Conservation (phyloP, 805 yeast species). For the Yarrowia yakushimensis region DNA sequence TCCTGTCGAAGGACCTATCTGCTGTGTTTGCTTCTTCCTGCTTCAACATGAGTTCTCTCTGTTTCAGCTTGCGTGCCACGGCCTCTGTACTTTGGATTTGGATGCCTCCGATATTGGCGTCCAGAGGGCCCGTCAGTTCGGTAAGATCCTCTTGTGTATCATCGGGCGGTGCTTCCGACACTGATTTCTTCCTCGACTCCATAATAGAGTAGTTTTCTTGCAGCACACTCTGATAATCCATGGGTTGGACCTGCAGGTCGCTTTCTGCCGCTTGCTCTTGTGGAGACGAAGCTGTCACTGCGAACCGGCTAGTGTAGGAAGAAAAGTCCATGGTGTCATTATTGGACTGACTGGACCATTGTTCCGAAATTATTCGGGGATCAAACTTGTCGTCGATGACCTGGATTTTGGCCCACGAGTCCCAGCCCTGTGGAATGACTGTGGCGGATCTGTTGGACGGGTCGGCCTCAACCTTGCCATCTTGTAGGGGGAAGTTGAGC, state of each 20-base stretch:
- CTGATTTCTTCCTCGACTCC: conserved; percentile 16
- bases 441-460: conserved; percentile 27
- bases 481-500: conserved; percentile 25
- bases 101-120: conserved; percentile 32
- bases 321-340: not conserved
- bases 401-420: conserved; percentile 35
- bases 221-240: conserved; percentile 31
- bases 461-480: conserved; percentile 25
- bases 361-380: conserved; percentile 28
- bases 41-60: conserved; percentile 26
- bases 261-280: not conserved
- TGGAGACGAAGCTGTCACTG: not conserved
- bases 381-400: conserved; percentile 33
- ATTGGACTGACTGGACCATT: conserved; percentile 30
- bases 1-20: conserved; percentile 26
- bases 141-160: conserved; percentile 3
- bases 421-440: conserved; percentile 40
- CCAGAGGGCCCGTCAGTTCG: conserved; percentile 11
- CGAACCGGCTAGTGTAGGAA: not conserved
- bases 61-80: conserved; percentile 30
- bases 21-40: conserved; percentile 28
- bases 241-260: conserved; percentile 9
- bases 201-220: conserved; percentile 29
- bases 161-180: not conserved
- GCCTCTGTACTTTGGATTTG: conserved; percentile 32